Percentiles rank a stretch among this genome's conserved stretches.
Evolutionary conservation across 768 basidiomycete genomes (phyloP).

Genomic region (Suillus sp.): DNA sequence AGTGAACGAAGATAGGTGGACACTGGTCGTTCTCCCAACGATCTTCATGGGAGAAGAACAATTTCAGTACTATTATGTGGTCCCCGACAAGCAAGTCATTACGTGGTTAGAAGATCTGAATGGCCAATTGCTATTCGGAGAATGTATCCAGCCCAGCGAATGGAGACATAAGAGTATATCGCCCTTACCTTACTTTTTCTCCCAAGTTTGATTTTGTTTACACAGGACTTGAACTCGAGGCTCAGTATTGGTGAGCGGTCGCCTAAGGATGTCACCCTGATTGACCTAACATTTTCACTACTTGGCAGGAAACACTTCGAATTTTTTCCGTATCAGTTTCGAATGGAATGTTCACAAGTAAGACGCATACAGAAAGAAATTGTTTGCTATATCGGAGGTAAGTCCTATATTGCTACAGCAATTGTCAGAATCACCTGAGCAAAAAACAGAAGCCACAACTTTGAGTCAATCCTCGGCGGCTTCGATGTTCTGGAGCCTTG

Average conservation of each 20-base stretch:
- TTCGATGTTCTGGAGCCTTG: slow-evolving; percentile 5
- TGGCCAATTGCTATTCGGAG: neutral
- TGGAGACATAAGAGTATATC: too few species aligned
- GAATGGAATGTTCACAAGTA: neutral
- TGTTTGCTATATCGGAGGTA: neutral
- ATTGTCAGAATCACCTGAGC: neutral
- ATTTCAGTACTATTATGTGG: too few species aligned
- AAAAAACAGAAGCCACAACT: neutral
- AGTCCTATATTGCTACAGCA: neutral
- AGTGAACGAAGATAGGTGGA: neutral
- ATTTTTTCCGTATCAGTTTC: neutral
- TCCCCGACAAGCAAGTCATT: neutral
- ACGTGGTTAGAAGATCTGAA: neutral
- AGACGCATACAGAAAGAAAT: neutral
- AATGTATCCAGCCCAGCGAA: neutral
- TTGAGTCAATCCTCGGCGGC: neutral
- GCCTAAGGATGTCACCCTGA: too few species aligned
- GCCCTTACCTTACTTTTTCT: neutral
- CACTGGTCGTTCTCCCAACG: neutral
- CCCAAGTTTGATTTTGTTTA: too few species aligned
- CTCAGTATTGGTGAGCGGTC: too few species aligned
- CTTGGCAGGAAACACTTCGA: neutral
- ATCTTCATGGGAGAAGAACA: neutral
- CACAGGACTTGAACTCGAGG: too few species aligned
- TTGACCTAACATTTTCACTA: too few species aligned